Evolutionary conservation across 345 rosid genomes (phyloP).

Genomic region (Geranium rotundifolium): DNA sequence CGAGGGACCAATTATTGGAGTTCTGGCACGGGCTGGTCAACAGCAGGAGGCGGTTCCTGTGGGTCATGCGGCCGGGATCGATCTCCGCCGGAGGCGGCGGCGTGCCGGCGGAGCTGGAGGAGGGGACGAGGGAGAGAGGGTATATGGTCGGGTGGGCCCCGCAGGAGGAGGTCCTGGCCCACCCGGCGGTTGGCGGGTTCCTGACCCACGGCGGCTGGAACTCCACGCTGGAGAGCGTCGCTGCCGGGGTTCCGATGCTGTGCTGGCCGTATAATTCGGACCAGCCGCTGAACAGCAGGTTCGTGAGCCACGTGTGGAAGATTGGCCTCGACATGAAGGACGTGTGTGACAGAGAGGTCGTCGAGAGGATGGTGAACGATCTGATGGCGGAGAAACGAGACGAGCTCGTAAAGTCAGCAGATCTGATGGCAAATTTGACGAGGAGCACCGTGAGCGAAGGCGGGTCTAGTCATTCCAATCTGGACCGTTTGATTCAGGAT

Average conservation of each 20-base stretch:
- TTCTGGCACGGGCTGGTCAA: slow-evolving; percentile 31
- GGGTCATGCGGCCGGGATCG: slow-evolving; percentile 27
- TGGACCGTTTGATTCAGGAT: slow-evolving; percentile 30
- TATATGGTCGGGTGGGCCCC: slow-evolving; percentile 31
- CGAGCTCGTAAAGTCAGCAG: slow-evolving; percentile 18
- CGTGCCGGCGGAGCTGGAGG: slow-evolving; percentile 15
- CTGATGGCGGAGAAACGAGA: slow-evolving; percentile 47
- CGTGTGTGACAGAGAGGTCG: slow-evolving; percentile 29
- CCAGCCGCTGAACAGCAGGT: slow-evolving; percentile 52
- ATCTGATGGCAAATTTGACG: slow-evolving; percentile 19
- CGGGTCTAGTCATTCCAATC: slow-evolving; percentile 27
- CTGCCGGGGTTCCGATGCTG: slow-evolving; percentile 57
- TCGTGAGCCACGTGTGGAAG: slow-evolving; percentile 47
- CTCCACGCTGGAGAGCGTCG: slow-evolving; percentile 61
- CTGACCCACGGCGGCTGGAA: slow-evolving; percentile 73
- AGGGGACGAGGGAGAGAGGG: slow-evolving; percentile 11
- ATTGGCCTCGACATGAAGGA: slow-evolving; percentile 67
- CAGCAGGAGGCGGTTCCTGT: slow-evolving; percentile 30
- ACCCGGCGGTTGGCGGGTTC: slow-evolving; percentile 47
- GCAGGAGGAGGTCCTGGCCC: slow-evolving; percentile 39
- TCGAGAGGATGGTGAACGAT: slow-evolving; percentile 42
- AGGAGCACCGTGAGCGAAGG: slow-evolving; percentile 14
- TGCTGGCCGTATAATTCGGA: slow-evolving; percentile 60
- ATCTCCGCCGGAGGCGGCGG: slow-evolving; percentile 1
- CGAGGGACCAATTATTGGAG: slow-evolving; percentile 24